Evolutionary conservation across 192 early-diverging fungal species (phyloP), one percentile per base, ranked within the genome.

Genomic region (Physocladia obscura): DNA sequence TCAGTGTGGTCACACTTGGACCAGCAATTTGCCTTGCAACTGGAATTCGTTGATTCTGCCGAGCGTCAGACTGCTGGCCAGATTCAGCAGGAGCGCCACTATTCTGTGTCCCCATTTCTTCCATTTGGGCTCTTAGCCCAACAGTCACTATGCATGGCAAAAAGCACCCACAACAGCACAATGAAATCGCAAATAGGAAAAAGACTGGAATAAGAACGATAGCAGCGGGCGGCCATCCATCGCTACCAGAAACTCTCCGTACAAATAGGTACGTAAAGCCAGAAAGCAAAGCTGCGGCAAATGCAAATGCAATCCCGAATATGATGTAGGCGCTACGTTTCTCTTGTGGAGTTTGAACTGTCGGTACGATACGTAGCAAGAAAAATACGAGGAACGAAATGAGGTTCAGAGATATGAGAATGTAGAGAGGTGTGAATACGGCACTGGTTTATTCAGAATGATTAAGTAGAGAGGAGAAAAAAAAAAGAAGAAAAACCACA

Each of bases 131-230:
- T 31, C 48, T 8, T 27, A 73, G 47, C 37, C 62, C 70, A 13
- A 50, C 55, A 34, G 59, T 59, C 34, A 62, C 29, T 61, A 82
- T 3, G 65, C 76, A 65, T 22, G 77, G 77, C 51, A 74, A 50
- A 24, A 70, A 77, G 70, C 84, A 85, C 37, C 77, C 83, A 29
- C 70, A 35, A 63, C 80, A 81, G 67, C 77, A 81, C 31, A 83
- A 67, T 11, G 82, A 21, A 32, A 83, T 8, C 4, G 71, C 35
- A 49, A 74, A 38, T 32, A 85, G 26, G 62, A 85, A 82, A 59
- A 85, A 85, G 21, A 85, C 74, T 17, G 84, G 84, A 49, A 85
- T 81, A 2, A 83, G 65, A 31, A 85, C 74, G 0, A 81, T 78
- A 6, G 78, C 74, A 1, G 79, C 67, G 2, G 74, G 77, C 49